Evolutionary conservation across 495 filamentous ascomycete species (phyloP), one percentile per base, ranked within the genome.

Genomic region (Annulohypoxylon bovei): DNA sequence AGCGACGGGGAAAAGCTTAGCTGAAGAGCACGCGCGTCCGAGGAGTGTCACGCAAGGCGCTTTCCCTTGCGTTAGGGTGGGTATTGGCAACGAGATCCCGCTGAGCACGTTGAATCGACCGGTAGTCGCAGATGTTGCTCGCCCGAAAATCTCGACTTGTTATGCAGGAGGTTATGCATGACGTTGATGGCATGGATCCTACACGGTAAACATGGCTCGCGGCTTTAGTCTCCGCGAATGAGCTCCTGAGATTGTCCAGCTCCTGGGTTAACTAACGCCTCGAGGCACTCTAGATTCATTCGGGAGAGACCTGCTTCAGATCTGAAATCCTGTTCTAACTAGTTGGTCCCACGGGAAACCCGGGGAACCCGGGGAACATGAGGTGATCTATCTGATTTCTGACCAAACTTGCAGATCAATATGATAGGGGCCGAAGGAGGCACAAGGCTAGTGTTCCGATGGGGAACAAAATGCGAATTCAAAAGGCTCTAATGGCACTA

Each of bases 151-250:
- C 39, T 68, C 65, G 49, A 65, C 60, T 27, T 32, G 28, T 46
- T 56, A 65, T 72, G 65, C 70, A 72, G 60, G 55, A 50, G 9
- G 14, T 11, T 5, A 72, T 72, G 70, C 60, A 72, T 72, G 70
- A 68, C 70, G 70, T 72, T 68, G 64, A 72, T 61, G 60, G 49
- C 65, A 72, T 68, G 32, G 53, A 68, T 68, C 28, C 70, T 65
- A 33, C 54, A 49, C 60, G 55, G 70, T 5, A 64, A 40, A 65
- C 46, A 32, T 35, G 18, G 20, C 37, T 44, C 20, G 69, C 53
- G 59, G 60, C 54, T 65, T 72, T 35, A 1, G 25, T 50, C 37
- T 62, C 64, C 23, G 42, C 70, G 60, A 72, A 72, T 72, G 35
- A 62, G 70, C 64, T 65, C 47, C n/a, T 22, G 14, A 35, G 18